Conservation (phyloP, 163 green algal species). For the Scenedesmus sp. region DNA sequence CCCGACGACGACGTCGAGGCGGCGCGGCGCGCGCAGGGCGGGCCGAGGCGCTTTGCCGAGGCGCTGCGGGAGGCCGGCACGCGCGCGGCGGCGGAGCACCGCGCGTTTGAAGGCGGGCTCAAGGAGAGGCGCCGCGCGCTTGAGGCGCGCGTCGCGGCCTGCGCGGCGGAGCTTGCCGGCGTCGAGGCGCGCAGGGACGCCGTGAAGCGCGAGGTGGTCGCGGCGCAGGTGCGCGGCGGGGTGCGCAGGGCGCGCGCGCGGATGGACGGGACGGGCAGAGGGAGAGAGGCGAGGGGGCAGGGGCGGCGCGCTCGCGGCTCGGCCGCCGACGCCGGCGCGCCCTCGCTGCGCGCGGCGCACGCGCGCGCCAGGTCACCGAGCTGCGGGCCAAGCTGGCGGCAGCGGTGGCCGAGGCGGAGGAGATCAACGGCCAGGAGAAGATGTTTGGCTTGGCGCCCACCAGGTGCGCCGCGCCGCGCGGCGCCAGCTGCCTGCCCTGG, state of each 20-base stretch:
- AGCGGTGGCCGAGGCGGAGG: slow-evolving; percentile 64
- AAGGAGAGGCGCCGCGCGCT: slow-evolving; percentile 72
- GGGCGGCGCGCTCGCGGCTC: neutral
- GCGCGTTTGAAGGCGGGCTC: slow-evolving; percentile 74
- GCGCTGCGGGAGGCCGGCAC: slow-evolving; percentile 76
- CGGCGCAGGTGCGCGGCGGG: slow-evolving; percentile 3
- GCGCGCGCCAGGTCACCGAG: slow-evolving; percentile 22
- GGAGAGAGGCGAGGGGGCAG: too few relatives aligned
- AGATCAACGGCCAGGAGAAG: slow-evolving; percentile 84
- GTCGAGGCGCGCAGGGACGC: slow-evolving; percentile 29
- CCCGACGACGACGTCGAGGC: slow-evolving; percentile 79
- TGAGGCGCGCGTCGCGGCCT: slow-evolving; percentile 62
- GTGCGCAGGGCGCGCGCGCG: neutral
- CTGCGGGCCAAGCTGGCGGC: slow-evolving; percentile 64
- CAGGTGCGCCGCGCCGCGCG: slow-evolving; percentile 56
- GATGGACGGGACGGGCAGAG: neutral
- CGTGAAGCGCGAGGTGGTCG: slow-evolving; percentile 17
- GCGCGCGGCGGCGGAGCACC: slow-evolving; percentile 77
- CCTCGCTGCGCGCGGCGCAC: too few relatives aligned
- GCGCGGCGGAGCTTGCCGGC: slow-evolving; percentile 52
- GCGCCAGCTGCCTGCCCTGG: too few relatives aligned
- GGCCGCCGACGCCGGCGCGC: neutral
- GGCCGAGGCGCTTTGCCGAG: slow-evolving; percentile 69
- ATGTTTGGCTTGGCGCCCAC: slow-evolving; percentile 80
- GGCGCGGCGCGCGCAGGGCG: slow-evolving; percentile 78